Evolutionary conservation across 1,284 basidiomycete genomes (phyloP).

Genomic region (Crucibulum parvulum): DNA sequence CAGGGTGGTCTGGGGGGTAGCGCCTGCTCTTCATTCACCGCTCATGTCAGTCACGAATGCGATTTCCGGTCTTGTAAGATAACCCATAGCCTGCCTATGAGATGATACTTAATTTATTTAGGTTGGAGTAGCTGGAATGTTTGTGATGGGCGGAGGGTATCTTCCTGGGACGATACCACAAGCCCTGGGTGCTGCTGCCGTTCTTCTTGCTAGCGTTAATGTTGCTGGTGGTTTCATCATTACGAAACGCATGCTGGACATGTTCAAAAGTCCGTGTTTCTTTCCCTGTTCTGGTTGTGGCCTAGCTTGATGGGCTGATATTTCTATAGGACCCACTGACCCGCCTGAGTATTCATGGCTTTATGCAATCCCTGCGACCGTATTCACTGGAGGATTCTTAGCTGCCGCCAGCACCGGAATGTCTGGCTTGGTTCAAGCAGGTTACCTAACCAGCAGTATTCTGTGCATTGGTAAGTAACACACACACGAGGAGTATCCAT

Average conservation of each 20-base stretch:
- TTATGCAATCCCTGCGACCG: slow-evolving; percentile 77
- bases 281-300: not conserved
- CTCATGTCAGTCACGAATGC: slow-evolving; percentile 89
- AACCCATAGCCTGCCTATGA: not conserved
- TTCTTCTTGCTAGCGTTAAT: slow-evolving; percentile 84
- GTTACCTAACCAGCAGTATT: slow-evolving; percentile 82
- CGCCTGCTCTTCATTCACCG: slow-evolving; percentile 84
- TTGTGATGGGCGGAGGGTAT: slow-evolving; percentile 88
- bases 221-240: slow-evolving; percentile 86
- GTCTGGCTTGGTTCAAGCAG: slow-evolving; percentile 86
- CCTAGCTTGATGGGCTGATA: not conserved
- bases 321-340: slow-evolving; percentile 68
- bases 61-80: slow-evolving; percentile 69
- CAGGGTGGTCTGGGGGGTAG: slow-evolving; percentile 87
- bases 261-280: slow-evolving; percentile 77
- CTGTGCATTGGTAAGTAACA: slow-evolving; percentile 74
- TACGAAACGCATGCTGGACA: slow-evolving; percentile 88
- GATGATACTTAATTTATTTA: slow-evolving; percentile 4
- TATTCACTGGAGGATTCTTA: slow-evolving; percentile 84
- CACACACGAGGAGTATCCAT: not conserved
- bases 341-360: slow-evolving; percentile 88
- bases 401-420: slow-evolving; percentile 82
- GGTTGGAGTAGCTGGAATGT: slow-evolving; percentile 86
- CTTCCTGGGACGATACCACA: slow-evolving; percentile 84
- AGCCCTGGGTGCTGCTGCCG: slow-evolving; percentile 77